Evolutionary conservation across 1,284 basidiomycete species (phyloP).

Genomic region (Melampsora larici-populina): DNA sequence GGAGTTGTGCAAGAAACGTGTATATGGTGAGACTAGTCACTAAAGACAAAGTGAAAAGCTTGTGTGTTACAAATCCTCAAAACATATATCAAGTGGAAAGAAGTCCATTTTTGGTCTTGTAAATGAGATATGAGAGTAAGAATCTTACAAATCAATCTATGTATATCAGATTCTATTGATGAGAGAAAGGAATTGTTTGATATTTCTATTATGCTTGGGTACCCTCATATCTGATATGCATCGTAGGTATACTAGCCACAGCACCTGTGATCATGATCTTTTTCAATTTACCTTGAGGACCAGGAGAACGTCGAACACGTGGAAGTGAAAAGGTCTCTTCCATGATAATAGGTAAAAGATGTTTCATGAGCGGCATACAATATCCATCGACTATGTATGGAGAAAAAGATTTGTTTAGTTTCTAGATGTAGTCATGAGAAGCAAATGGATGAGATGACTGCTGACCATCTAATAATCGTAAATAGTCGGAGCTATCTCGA

Average conservation of each 20-base stretch:
- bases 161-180: too few relatives aligned
- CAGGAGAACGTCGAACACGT: slow-evolving; percentile 17
- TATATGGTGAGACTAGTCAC: too few relatives aligned
- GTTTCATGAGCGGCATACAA: slow-evolving; percentile 18
- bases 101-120: too few relatives aligned
- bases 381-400: slow-evolving; percentile 17
- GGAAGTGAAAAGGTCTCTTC: slow-evolving; percentile 11
- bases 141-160: too few relatives aligned
- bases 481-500: neutral
- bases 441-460: neutral
- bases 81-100: too few relatives aligned
- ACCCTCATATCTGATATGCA: slow-evolving; percentile 42
- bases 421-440: neutral
- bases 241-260: slow-evolving; percentile 31
- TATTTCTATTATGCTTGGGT: neutral
- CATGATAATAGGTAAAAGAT: slow-evolving; percentile 25
- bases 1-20: too few relatives aligned
- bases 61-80: too few relatives aligned
- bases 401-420: neutral
- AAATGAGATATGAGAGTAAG: too few relatives aligned
- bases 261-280: slow-evolving; percentile 27
- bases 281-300: slow-evolving; percentile 33
- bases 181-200: too few relatives aligned
- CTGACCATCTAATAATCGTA: neutral
- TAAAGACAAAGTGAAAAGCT: too few relatives aligned